Base-by-base conservation (phyloP, 768 basidiomycete species). In the Melanogaster broomeanus region DNA sequence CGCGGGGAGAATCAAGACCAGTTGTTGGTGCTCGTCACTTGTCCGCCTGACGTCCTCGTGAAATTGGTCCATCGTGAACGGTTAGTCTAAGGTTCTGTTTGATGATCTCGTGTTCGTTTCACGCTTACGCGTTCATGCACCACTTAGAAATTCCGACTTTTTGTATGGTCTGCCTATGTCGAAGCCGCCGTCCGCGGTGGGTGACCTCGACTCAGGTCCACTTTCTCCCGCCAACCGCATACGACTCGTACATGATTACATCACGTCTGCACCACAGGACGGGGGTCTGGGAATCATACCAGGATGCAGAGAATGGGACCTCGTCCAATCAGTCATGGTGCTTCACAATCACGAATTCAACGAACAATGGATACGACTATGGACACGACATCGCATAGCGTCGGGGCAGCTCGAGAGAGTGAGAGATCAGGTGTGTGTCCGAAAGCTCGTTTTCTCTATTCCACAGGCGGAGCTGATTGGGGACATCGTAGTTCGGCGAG, bases 311-410 rank as follows among this genome's bases (percentile, higher is more conserved):
- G 80, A 84, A 46, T 98, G 92, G 91, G 79, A 85, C 56, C 82
- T 89, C 44, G 80, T 97, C 8, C 85, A 91, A 59, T 83, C 84
- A 19, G 80, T 97, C 45, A 83, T 92, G 75, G 83, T 86, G 2
- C 74, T 98, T 8, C 96, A 98, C 61, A 87, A 98, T 68, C 80
- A 83, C 16, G 72, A 80, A 41, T 90, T 91, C 71, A 93, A 96
- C 66, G 79, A 87, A 9, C 60, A 71, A 1, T 95, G 93, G 93
- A 78, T 91, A 47, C 79, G 80, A 21, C 72, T 80, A 10, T 93
- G 93, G 90, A 84, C 84, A 13, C 77, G 76, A 8, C 78, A 78
- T 28, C 77, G 83, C 27, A 77, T 87, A 42, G 83, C 81, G 13
- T 82, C 81, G 18, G 76, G 81, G 10, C 78, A 86, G 52, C 77